Evolutionary conservation across 176 grass and related monocot genomes (phyloP), one percentile per base, ranked within the genome.

Genomic region (Triticum urartu): DNA sequence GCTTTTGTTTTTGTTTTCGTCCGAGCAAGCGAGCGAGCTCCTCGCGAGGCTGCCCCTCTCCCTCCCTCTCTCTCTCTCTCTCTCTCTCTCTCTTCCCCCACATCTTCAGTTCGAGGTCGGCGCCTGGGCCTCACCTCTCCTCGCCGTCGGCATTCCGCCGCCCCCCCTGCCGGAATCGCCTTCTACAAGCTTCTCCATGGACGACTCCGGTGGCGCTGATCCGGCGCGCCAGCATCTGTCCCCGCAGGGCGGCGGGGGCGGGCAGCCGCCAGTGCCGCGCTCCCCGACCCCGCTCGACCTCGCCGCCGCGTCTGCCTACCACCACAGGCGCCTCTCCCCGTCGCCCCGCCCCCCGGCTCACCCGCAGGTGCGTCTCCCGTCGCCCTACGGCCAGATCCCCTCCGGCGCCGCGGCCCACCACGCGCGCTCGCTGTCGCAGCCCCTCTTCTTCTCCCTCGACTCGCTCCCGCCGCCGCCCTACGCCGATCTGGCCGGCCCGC

Each of bases 381-480:
- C 86, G 60, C 88, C 88, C n/a, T 91, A 84, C 74, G 63, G 50
- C 33, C 91, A 93, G 90, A 97, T 97, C 90, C 88, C 92, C 26
- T 47, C 81, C n/a, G 50, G 5, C 80, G 74, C 77, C 74, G 40
- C 76, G 14, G 73, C 43, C 50, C 87, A 65, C 83, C 94, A 96
- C 85, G 86, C 94, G 63, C 91, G 91, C 56, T 96, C 94, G 40
- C 91, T 94, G 14, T 96, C 91, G 34, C 91, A 96, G 83, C 91
- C 91, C 14, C 71, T 91, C 61, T 92, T 94, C 87, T 96, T 96
- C 85, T 92, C 91, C 21, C 82, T 96, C 21, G 94, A 96, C 82
- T 92, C 94, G 20, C 79, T 96, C 18, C 91, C 87, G 36, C 89
- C 87, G 73, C 88, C 84, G 62, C 83, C 81, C 5, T 91, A 88